A percentile compares a stretch with the other conserved stretches of the same genome.
phyloP scores from a whole-genome alignment of 306 rosid species.

The Purshia tridentata region DNA sequence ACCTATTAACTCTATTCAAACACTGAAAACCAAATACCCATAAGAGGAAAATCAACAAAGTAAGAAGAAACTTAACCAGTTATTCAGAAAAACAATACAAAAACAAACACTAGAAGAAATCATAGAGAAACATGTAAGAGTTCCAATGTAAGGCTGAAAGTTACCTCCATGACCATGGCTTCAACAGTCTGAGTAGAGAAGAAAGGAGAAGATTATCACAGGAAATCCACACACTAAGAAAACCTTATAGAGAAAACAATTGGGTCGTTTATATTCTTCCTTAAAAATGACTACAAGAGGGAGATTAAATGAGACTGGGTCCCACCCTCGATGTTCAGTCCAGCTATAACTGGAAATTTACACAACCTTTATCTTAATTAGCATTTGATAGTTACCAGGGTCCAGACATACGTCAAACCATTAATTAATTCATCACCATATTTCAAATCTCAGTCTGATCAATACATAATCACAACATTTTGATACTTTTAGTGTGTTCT shows the following conservation, averaged over 20 bases:
- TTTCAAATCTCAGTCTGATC: not conserved
- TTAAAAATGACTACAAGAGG: conserved; percentile 32
- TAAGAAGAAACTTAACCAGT: conserved; percentile 13
- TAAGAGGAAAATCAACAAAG: conserved; percentile 18
- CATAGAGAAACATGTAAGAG: not conserved
- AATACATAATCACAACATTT: not conserved
- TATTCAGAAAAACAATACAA: conserved; percentile 20
- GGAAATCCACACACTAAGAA: conserved; percentile 21
- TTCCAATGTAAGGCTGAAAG: not conserved
- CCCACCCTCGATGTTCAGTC: conserved; percentile 50
- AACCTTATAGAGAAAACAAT: not conserved
- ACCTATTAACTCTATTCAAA: not conserved
- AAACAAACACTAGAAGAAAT: not conserved
- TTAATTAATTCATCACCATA: conserved; percentile 21
- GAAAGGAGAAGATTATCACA: conserved; percentile 38
- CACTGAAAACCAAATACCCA: conserved; percentile 13
- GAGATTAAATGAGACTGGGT: conserved; percentile 39
- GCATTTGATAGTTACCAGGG: conserved; percentile 13
- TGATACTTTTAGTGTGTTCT: not conserved
- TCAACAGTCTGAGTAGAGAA: conserved; percentile 22
- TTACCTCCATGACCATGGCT: conserved; percentile 63
- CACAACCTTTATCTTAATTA: conserved; percentile 14
- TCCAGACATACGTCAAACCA: conserved; percentile 5
- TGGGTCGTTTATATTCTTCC: conserved; percentile 33
- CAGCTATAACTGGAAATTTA: conserved; percentile 11